A percentile compares a stretch with the other conserved stretches of the same genome.
These are phyloP conservation scores for Colletotrichum gigasporum DNA, from an alignment of 2,329 filamentous ascomycete genomes.

Conservation along the genomic window DNA sequence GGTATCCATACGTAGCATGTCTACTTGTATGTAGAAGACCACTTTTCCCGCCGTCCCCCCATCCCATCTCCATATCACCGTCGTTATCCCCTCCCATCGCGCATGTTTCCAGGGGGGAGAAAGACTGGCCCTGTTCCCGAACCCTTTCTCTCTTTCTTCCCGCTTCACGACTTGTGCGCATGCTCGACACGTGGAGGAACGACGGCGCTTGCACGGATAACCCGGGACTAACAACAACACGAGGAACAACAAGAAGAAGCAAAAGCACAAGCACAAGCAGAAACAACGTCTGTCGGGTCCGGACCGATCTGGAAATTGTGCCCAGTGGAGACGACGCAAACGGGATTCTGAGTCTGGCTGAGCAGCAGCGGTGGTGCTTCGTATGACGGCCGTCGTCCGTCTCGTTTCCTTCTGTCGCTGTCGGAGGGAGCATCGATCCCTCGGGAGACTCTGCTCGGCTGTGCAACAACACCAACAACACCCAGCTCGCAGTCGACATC, in stretches of 20 bases:
- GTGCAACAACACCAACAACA: slow-evolving; percentile 22
- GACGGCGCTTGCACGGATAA: slow-evolving; percentile 8
- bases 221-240: no score
- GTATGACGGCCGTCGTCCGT: slow-evolving; percentile 14
- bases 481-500: neutral
- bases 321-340: slow-evolving; percentile 28
- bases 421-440: neutral
- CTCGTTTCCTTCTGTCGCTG: slow-evolving; percentile 14
- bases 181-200: slow-evolving; percentile 29
- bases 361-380: slow-evolving; percentile 3
- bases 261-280: no score
- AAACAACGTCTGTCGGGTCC: slow-evolving; percentile 9
- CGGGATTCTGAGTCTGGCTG: slow-evolving; percentile 22
- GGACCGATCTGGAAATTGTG: slow-evolving; percentile 19
- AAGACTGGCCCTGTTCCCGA: neutral
- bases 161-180: slow-evolving; percentile 13
- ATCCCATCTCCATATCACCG: slow-evolving; percentile 30
- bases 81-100: slow-evolving; percentile 12
- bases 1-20: no score
- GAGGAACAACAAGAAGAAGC: no score
- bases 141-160: neutral
- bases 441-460: slow-evolving; percentile 15
- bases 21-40: no score
- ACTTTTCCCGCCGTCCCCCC: slow-evolving; percentile 14
- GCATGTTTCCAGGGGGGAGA: neutral